A percentile compares a stretch with the other conserved stretches of the same genome.
Evolutionary conservation across 148 eudicot genomes (phyloP).

Genomic region (Heliamphora exappendiculata): DNA sequence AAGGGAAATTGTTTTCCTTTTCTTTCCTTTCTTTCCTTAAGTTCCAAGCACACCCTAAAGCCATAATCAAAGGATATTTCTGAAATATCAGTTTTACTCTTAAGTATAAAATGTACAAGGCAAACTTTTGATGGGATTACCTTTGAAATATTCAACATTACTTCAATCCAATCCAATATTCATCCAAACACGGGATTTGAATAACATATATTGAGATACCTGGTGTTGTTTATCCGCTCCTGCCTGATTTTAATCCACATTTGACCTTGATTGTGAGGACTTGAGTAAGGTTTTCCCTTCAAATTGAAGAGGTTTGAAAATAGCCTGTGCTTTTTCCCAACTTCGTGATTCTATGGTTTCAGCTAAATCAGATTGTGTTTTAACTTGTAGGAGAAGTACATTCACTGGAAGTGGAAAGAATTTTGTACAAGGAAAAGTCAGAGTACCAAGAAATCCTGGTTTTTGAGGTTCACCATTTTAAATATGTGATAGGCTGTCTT

Average conservation of each 20-base stretch:
- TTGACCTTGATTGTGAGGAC: background rate
- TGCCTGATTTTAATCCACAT: background rate
- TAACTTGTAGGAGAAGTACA: slow-evolving; percentile 74
- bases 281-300: background rate
- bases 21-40: too few relatives aligned
- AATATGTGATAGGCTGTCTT: background rate
- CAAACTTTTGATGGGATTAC: background rate
- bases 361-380: background rate
- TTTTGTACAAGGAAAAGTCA: slow-evolving; percentile 69
- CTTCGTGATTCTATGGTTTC: background rate
- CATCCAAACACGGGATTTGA: background rate
- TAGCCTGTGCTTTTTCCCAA: background rate
- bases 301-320: background rate
- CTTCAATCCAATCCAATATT: background rate
- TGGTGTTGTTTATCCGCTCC: background rate
- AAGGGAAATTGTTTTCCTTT: too few relatives aligned
- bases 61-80: background rate
- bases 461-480: slow-evolving; percentile 57
- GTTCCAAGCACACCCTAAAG: too few relatives aligned
- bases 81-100: background rate
- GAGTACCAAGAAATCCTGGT: slow-evolving; percentile 83
- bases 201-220: background rate
- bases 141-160: background rate
- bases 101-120: background rate
- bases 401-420: slow-evolving; percentile 66